Evolutionary conservation across 805 yeast genomes (phyloP).

Genomic region (Middelhovenomyces tepae): DNA sequence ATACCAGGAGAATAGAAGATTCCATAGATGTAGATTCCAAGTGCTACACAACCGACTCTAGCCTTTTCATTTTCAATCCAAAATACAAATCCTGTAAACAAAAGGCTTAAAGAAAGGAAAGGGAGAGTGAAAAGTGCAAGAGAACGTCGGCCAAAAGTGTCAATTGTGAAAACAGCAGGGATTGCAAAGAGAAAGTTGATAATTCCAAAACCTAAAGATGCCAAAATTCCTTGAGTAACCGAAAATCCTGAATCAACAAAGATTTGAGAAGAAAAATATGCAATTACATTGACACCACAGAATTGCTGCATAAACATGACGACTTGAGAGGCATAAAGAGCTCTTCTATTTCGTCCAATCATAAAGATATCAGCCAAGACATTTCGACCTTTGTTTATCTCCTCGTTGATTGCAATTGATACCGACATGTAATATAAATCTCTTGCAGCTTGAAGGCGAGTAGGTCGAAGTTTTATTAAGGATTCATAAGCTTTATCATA

Average conservation of each 20-base stretch:
- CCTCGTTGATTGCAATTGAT: slow-evolving; percentile 35
- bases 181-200: slow-evolving; percentile 69
- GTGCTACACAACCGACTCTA: slow-evolving; percentile 56
- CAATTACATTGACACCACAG: slow-evolving; percentile 84
- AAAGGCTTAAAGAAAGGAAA: slow-evolving; percentile 45
- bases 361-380: slow-evolving; percentile 40
- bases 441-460: slow-evolving; percentile 50
- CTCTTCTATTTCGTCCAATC: slow-evolving; percentile 75
- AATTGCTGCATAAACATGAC: slow-evolving; percentile 88
- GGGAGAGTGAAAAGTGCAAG: slow-evolving; percentile 53
- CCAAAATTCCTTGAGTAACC: slow-evolving; percentile 55
- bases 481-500: slow-evolving; percentile 43
- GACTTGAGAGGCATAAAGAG: slow-evolving; percentile 69
- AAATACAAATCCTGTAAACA: slow-evolving; percentile 51
- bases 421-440: slow-evolving; percentile 53
- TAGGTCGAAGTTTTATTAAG: slow-evolving; percentile 37
- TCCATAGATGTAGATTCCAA: slow-evolving; percentile 67
- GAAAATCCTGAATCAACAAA: slow-evolving; percentile 59
- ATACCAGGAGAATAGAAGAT: slow-evolving; percentile 75
- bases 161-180: slow-evolving; percentile 73
- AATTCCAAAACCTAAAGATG: slow-evolving; percentile 80
- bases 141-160: slow-evolving; percentile 62
- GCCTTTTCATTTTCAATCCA: slow-evolving; percentile 46
- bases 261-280: slow-evolving; percentile 65
- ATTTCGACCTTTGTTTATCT: slow-evolving; percentile 29